Base-by-base conservation (phyloP, 1,284 basidiomycete species). In the Dichomitus squalens region DNA sequence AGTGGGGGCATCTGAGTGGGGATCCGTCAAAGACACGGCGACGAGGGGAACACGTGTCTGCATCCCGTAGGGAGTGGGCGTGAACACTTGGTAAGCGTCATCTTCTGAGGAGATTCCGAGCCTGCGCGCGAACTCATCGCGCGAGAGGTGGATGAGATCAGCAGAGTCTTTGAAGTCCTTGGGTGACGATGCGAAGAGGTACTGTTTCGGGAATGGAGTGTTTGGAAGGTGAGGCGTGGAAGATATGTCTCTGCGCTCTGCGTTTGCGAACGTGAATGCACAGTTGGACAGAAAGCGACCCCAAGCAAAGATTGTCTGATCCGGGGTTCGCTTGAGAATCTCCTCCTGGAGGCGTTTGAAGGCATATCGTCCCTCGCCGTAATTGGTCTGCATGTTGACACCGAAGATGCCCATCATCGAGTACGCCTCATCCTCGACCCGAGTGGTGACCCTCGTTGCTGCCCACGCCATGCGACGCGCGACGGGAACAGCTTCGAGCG, bases 381-480 rank as follows among this genome's bases (percentile, higher is more conserved):
- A 31, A n/a, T 18, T 7, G 8, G 43, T 46, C 43, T 16, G 16
- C 43, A 46, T 46, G 43, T 46, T 46, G 7, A 31, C 27, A 7
- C 29, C 27, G 43, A 46, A 31, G 8, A 46, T 46, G 12, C 43
- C 43, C 43, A 46, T 46, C 16, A 46, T 21, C 4, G 43, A 46
- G 27, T 46, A 46, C 16, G 43, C 43, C 43, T 46, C 43, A 7
- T 46, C 43, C 18, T 46, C 43, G 7, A 46, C 27, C 25, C 23
- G 25, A 4, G 43, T 46, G 16, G 43, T 46, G 9, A 16, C n/a
- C 9, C 43, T 25, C 7, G 23, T 46, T 9, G 43, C 25, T 9
- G 57, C 39, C 18, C 57, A 58, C 3, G 57, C 53, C 52, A 58
- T 58, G 18, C 57, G 41, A 11, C 29, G 40, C 12, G 57, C 40